Evolutionary conservation across 768 basidiomycete genomes (phyloP).

Genomic region (Royoungia palumana): DNA sequence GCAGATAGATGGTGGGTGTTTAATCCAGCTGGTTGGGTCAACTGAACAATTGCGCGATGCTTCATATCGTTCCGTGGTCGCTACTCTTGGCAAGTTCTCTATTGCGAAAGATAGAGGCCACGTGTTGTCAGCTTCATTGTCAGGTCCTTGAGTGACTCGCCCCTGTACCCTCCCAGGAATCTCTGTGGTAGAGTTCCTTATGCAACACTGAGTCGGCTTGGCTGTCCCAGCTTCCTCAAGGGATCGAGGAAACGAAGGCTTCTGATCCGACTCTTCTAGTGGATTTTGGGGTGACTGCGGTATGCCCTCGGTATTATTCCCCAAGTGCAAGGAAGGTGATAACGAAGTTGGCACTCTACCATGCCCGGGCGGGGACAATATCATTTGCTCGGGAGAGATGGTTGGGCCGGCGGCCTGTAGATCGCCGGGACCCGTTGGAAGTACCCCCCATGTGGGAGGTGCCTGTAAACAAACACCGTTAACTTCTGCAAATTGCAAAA

Average conservation of each 20-base stretch:
- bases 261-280: slow-evolving; percentile 46
- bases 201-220: slow-evolving; percentile 33
- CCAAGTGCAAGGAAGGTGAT: too few species aligned
- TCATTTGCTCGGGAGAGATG: background rate
- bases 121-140: slow-evolving; percentile 7
- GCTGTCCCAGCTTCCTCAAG: slow-evolving; percentile 27
- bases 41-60: slow-evolving; percentile 6
- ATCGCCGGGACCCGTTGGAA: background rate
- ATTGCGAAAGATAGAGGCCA: too few species aligned
- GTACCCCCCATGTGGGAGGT: background rate
- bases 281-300: slow-evolving; percentile 43
- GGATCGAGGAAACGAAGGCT: slow-evolving; percentile 11
- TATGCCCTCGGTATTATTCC: too few species aligned
- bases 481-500: background rate
- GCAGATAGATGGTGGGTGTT: too few species aligned
- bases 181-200: slow-evolving; percentile 43
- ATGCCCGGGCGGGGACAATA: background rate
- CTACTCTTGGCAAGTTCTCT: slow-evolving; percentile 34
- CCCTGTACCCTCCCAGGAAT: background rate
- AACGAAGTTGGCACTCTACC: too few species aligned
- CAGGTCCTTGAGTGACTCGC: background rate
- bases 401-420: background rate
- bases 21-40: too few species aligned
- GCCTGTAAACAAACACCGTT: background rate
- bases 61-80: slow-evolving; percentile 54